These are phyloP conservation scores for Baorangia bicolor DNA, from an alignment of 768 basidiomycete species.

Conservation along the genomic window DNA sequence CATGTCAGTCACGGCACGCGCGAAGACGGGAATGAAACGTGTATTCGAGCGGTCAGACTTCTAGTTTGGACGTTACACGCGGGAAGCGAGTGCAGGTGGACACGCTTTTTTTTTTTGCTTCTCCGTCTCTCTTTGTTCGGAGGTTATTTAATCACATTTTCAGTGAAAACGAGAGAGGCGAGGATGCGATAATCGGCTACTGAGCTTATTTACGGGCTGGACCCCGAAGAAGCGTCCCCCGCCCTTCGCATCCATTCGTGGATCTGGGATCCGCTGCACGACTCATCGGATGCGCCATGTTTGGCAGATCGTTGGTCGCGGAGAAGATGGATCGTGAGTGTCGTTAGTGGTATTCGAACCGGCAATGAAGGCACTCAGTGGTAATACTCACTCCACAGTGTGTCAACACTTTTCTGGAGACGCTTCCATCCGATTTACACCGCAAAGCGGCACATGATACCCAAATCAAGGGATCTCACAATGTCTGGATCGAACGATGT, in stretches of 20 bases:
- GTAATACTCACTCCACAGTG: constrained; percentile 17
- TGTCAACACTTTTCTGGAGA: neutral
- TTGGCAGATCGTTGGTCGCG: constrained; percentile 5
- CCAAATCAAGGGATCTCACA: neutral
- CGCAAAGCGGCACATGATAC: neutral
- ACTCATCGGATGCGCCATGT: constrained; percentile 1
- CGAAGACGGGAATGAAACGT: constrained; percentile 10
- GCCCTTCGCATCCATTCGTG: neutral
- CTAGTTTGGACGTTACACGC: neutral
- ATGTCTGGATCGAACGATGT: neutral
- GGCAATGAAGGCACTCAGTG: neutral
- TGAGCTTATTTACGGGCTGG: neutral
- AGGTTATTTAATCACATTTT: neutral
- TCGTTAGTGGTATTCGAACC: neutral
- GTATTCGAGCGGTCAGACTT: neutral
- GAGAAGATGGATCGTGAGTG: constrained; percentile 7
- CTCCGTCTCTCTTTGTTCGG: neutral
- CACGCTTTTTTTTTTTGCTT: too few species aligned
- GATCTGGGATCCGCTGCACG: constrained; percentile 1
- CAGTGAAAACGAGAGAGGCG: neutral
- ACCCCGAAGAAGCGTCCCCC: neutral
- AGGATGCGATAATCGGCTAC: neutral
- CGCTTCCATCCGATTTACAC: neutral
- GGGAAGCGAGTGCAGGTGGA: neutral
- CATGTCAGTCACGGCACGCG: neutral